A percentile compares a stretch with the other conserved stretches of the same genome.
Evolutionary conservation across 2,329 filamentous ascomycete genomes (phyloP).

Genomic region (Madurella mycetomatis): DNA sequence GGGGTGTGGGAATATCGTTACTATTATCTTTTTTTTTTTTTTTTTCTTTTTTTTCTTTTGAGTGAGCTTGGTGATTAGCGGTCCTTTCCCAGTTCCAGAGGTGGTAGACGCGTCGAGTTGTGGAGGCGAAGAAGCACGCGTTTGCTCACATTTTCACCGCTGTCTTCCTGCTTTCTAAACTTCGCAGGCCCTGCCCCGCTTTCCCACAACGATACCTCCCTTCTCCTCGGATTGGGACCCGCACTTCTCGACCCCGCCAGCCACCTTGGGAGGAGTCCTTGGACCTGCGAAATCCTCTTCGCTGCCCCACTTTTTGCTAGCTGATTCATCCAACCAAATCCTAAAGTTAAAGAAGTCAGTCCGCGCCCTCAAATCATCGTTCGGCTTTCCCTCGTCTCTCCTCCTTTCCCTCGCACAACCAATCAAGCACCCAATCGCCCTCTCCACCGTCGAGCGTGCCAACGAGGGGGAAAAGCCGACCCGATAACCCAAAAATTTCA

Average conservation of each 20-base stretch:
- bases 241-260: slow-evolving; percentile 21
- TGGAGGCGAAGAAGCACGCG: not conserved
- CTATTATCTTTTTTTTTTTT: too few relatives aligned
- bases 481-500: slow-evolving; percentile 23
- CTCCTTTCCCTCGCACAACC: slow-evolving; percentile 44
- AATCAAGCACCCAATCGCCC: slow-evolving; percentile 42
- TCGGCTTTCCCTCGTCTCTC: slow-evolving; percentile 39
- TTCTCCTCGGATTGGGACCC: slow-evolving; percentile 18
- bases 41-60: too few relatives aligned
- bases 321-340: slow-evolving; percentile 50
- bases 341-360: slow-evolving; percentile 37
- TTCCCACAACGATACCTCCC: slow-evolving; percentile 19
- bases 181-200: too few relatives aligned
- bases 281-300: slow-evolving; percentile 15
- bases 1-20: too few relatives aligned
- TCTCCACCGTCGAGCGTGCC: slow-evolving; percentile 33
- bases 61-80: not conserved
- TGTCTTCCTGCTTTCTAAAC: not conserved
- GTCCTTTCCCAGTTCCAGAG: not conserved
- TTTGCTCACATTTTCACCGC: not conserved
- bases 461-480: slow-evolving; percentile 20
- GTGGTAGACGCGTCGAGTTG: not conserved
- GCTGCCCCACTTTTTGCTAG: slow-evolving; percentile 33
- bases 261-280: slow-evolving; percentile 14
- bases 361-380: slow-evolving; percentile 50